Evolutionary conservation across 176 grass and related monocot species (phyloP).

Genomic region (Themeda triandra): DNA sequence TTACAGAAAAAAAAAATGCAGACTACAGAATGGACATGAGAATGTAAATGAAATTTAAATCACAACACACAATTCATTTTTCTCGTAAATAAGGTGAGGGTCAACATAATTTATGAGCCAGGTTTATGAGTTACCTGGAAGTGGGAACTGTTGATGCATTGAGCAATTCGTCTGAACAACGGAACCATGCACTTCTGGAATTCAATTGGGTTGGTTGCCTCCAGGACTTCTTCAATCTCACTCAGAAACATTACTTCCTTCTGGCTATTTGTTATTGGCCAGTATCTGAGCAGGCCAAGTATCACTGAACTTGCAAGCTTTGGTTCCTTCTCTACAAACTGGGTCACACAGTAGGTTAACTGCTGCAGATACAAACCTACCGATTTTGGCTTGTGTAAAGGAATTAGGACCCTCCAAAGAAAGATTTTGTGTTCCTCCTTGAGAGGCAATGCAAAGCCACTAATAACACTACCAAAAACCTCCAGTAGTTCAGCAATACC

Average conservation of each 20-base stretch:
- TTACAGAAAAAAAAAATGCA: background rate
- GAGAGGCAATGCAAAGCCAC: constrained; percentile 65
- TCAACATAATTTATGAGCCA: background rate
- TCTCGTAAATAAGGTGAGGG: background rate
- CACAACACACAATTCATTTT: background rate
- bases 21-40: background rate
- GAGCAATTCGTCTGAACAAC: constrained; percentile 54
- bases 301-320: constrained; percentile 58
- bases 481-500: constrained; percentile 69
- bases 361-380: constrained; percentile 68
- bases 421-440: constrained; percentile 84
- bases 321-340: constrained; percentile 75
- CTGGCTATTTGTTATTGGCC: constrained; percentile 75
- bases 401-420: constrained; percentile 56
- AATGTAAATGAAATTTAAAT: background rate
- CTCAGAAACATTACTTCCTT: constrained; percentile 86
- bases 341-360: constrained; percentile 64
- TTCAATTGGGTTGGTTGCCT: constrained; percentile 49
- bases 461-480: constrained; percentile 73
- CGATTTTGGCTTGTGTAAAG: constrained; percentile 65
- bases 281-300: constrained; percentile 61
- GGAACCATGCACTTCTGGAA: constrained; percentile 71
- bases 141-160: constrained; percentile 58
- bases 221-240: constrained; percentile 67
- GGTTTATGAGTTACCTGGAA: constrained; percentile 54